Evolutionary conservation across 2,329 filamentous ascomycete species (phyloP).

Genomic region (Alternaria gansuensis): DNA sequence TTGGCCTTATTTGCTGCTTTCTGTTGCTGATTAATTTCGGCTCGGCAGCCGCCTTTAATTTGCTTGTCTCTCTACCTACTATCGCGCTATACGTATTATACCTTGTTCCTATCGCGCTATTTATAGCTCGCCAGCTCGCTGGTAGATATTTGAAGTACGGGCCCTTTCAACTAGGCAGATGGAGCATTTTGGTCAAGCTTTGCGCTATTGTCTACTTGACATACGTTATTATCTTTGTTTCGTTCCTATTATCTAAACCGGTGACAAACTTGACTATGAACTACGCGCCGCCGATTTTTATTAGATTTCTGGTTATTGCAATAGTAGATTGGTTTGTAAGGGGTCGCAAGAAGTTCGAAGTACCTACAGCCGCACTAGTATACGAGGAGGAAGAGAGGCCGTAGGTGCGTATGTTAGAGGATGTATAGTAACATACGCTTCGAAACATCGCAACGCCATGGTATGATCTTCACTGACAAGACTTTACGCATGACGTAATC

Average conservation of each 20-base stretch:
- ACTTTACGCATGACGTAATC: too few species aligned
- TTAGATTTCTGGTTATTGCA: conserved; percentile 23
- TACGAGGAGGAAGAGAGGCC: conserved; percentile 1
- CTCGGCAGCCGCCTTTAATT: conserved; percentile 51
- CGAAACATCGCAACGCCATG: too few species aligned
- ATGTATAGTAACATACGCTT: too few species aligned
- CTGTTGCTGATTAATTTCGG: conserved; percentile 56
- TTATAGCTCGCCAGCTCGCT: conserved; percentile 31
- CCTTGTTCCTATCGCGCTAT: conserved; percentile 35
- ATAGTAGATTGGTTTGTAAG: conserved; percentile 28
- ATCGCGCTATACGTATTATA: conserved; percentile 40
- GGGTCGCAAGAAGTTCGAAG: conserved; percentile 28
- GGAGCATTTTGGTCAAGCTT: conserved; percentile 48
- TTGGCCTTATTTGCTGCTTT: conserved; percentile 42
- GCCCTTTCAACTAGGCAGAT: conserved; percentile 48
- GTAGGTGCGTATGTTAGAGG: too few species aligned
- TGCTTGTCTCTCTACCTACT: conserved; percentile 45
- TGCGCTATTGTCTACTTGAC: conserved; percentile 44
- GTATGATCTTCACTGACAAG: too few species aligned
- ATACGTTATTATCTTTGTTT: conserved; percentile 50
- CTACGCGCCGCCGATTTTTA: conserved; percentile 25
- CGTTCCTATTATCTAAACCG: conserved; percentile 38
- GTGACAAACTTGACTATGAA: conserved; percentile 32
- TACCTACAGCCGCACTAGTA: conserved; percentile 16
- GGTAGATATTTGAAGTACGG: conserved; percentile 22